A percentile compares a stretch with the other conserved stretches of the same genome.
phyloP scores from a whole-genome alignment of 2,329 filamentous ascomycete genomes.

The Alternaria angustiovoidea region DNA sequence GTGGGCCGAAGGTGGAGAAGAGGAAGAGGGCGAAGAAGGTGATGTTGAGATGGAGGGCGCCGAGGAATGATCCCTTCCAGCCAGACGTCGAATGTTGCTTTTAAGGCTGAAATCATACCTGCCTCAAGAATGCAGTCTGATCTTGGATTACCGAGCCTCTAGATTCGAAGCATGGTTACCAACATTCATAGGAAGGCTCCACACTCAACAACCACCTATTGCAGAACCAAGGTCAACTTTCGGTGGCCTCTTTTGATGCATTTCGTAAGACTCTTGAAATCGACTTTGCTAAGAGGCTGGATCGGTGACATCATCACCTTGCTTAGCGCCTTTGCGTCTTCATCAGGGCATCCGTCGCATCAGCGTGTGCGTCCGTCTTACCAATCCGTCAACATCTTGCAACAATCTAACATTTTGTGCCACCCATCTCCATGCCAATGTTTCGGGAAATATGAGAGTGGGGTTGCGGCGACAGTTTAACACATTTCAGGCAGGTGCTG shows the following conservation, averaged over 20 bases:
- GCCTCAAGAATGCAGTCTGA: too few relatives aligned
- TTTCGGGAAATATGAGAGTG: background rate
- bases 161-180: too few relatives aligned
- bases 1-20: slow-evolving; percentile 51
- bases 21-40: slow-evolving; percentile 37
- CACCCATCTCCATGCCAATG: background rate
- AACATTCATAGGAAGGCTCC: too few relatives aligned
- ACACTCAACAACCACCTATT: too few relatives aligned
- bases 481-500: slow-evolving; percentile 14
- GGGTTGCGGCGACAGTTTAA: background rate
- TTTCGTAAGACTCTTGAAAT: too few relatives aligned
- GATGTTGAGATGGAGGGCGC: slow-evolving; percentile 40
- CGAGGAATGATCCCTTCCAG: slow-evolving; percentile 21
- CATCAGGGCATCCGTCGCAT: background rate
- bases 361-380: background rate
- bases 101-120: too few relatives aligned
- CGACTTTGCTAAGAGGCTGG: background rate
- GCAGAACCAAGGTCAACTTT: too few relatives aligned
- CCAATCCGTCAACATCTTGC: background rate
- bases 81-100: too few relatives aligned
- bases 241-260: too few relatives aligned
- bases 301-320: background rate
- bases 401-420: background rate
- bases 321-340: background rate
- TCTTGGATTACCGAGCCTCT: too few relatives aligned